Base-by-base conservation (phyloP, 805 yeast genomes). In the Pichia rugopelliculosa region DNA sequence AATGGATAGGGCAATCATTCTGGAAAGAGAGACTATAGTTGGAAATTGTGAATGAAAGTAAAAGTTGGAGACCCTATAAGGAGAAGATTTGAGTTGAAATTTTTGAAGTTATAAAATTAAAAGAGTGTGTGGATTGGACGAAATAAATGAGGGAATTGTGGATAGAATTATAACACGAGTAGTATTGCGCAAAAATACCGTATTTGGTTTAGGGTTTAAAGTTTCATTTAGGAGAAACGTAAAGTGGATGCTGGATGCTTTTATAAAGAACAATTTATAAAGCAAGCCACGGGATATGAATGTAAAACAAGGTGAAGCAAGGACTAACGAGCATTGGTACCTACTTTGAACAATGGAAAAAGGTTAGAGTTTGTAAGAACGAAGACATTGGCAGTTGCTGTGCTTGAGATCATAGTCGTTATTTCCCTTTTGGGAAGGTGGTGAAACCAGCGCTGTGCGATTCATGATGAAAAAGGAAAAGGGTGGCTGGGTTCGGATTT, bases 21-120 rank as follows among this genome's bases (percentile, higher is more conserved):
- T 44, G n/a, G n/a, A 46, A 46, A 36, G 49, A 46, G 39, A 42
- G 52, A 42, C 49, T 27, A 38, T 21, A 25, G 42, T 30, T 30
- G 34, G 34, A 30, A 30, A 6, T 25, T 25, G 18, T 12, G 6
- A 30, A 17, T 22, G 23, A 24, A 17, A 41, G 33, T 23, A 30
- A n/a, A 30, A 7, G 17, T 30, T 15, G 34, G 18, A 30, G n/a
- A n/a, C n/a, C n/a, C n/a, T n/a, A n/a, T 3, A 13, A 11, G 13
- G 33, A 9, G 4, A 11, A 27, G 13, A 27, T 27, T 13, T 11
- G 6, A 12, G 11, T 9, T 2, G 13, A 12, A 27, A 27, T n/a
- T 13, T 13, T 27, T 27, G n/a, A 27, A 27, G 9, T 27, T 27
- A 13, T n/a, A n/a, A n/a, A n/a, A n/a, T n/a, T n/a, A n/a, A n/a